Base-by-base conservation (phyloP, 257 asterid genomes). In the Solanum pinnatisectum region DNA sequence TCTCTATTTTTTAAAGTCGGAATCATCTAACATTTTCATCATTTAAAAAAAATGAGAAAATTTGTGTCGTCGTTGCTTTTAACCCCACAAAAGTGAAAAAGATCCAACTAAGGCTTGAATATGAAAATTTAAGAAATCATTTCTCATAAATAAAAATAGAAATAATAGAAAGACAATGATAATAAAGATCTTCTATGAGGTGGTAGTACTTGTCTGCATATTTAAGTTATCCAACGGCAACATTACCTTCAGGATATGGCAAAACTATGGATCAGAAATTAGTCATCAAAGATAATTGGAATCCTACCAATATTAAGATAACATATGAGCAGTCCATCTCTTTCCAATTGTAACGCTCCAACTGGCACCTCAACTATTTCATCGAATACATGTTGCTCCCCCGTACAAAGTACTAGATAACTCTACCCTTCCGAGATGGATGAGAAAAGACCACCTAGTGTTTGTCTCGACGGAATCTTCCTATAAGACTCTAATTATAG, bases 171-270 rank as follows among this genome's bases (percentile, higher is more conserved):
- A 49, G 39, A 32, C 85, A 30, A 27, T 49, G 20, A 49, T 36
- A 36, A 74, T 49, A 49, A 82, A 82, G 42, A 82, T 82, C 44
- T 82, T 82, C 22, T 37, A 18, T 49, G 67, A 79, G 67, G 85
- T 44, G 85, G 56, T 46, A 18, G 30, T 10, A 82, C 70, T 82
- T 82, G 70, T 27, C 86, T 82, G 59, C 40, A 49, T 46, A 82
- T 8, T 82, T 23, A 49, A 82, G 86, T 82, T 18, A 49, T 82
- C 37, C 86, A 32, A 82, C 40, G 86, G 86, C 70, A 46, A 82
- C 70, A 82, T 82, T 82, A 82, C 86, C 70, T 82, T 82, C 86
- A 49, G 70, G 16, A 82, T 20, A 82, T 82, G 70, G 86, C 86
- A 82, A 49, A 82, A 49, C 6, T 82, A 49, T 46, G 11, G 70